Evolutionary conservation across 2,329 filamentous ascomycete genomes (phyloP), one percentile per base, ranked within the genome.

Genomic region (Fusarium kyushuense): DNA sequence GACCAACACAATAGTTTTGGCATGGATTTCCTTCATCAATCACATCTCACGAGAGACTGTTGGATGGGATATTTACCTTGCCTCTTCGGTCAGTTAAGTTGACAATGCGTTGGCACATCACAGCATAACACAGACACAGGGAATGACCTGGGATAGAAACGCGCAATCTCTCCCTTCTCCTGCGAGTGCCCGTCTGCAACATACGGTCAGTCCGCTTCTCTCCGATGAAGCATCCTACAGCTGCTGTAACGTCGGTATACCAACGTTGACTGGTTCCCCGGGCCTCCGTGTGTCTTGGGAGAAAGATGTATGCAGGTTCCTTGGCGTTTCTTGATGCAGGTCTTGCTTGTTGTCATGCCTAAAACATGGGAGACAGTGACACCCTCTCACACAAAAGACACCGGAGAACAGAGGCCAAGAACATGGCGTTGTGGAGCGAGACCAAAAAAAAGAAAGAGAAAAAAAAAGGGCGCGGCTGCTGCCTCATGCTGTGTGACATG

Each of bases 11-110:
- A 19, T 47, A 17, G 13, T 29, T 49, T n/a, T 41, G n/a, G 45
- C 55, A 69, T 69, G 65, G 40, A 63, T 66, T 40, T 19, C 13
- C 6, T 27, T 63, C 58, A 45, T 35, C 48, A 49, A 52, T 27
- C 36, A 46, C 19, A 48, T 43, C 47, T 43, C 46, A 49, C 33
- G 23, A 51, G 36, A 27, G 30, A 63, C 35, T 3, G 33, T 36
- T 48, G 12, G 32, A 45, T 47, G 64, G 19, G 30, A 7, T 19
- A 35, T 41, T 48, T 36, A 23, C 27, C 46, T 65, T 6, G 19
- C 47, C 40, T 30, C 57, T 47, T 45, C 27, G 27, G 42, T 45
- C 42, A 45, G 42, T 30, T 45, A 30, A 27, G 11, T 48, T 33
- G 12, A 16, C 13, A 49, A 41, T 54, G 53, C 55, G 64, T 40